Base-by-base conservation (phyloP, 192 early-diverging fungal genomes). In the Helicostylum pulchrum region DNA sequence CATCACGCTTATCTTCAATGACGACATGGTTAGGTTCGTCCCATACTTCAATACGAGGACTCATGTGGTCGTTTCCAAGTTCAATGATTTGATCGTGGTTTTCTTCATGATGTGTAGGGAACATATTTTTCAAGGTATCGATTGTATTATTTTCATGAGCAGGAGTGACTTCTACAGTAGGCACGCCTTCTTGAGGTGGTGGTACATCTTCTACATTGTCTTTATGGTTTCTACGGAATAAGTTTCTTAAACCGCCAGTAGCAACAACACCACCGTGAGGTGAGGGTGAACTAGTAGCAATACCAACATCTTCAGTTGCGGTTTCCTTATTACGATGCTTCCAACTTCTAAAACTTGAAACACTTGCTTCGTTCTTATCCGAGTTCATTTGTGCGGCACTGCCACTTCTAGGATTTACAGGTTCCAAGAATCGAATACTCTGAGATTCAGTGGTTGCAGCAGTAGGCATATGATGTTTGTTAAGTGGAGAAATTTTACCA, bases 391-490 rank as follows among this genome's bases (percentile, higher is more conserved):
- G 32, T 6, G n/a, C 36, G 17, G 54, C 34, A 14, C 20, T 59
- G 4, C 32, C 42, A 15, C 14, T 9, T 17, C 72, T 67, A 15
- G 72, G 72, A 21, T 68, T 74, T 32, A 68, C 58, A 15, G 72
- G 72, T 20, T 74, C 72, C 6, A 74, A 36, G 50, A 74, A 74
- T 10, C 72, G 66, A 31, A 74, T 74, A 47, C 67, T 68, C n/a
- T 68, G 67, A 50, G 65, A 30, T 46, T 68, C 67, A 34, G 26
- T 49, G 9, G 19, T 32, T 34, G 49, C 23, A 15, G 23, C 48
- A 6, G 54, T 7, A 26, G 11, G 3, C 31, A 19, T 1, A 17
- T 53, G 50, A 23, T 32, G 50, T 32, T 19, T 17, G 2, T 49
- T 7, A 7, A 17, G 9, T 23, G 61, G 21, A 20, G 31, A 2